Conservation (phyloP, 2,329 filamentous ascomycete species). For the Fonsecaea erecta region DNA sequence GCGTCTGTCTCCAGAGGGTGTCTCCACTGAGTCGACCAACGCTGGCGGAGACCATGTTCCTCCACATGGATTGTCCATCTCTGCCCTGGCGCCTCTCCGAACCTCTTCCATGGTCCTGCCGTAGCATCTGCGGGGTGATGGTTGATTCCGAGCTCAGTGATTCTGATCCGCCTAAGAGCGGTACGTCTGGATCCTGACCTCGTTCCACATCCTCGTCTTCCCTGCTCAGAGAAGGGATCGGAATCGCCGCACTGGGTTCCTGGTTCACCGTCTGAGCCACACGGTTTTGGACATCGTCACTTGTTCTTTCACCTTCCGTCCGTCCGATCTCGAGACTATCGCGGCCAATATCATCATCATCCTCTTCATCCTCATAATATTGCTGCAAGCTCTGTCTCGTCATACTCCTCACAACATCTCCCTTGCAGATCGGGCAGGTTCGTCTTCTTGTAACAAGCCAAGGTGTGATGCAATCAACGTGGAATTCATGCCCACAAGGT, state of each 20-base stretch:
- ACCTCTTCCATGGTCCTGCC: not conserved
- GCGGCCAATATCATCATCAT: conserved; percentile 34
- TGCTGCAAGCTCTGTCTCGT: conserved; percentile 48
- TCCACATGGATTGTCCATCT: conserved; percentile 48
- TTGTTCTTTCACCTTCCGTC: conserved; percentile 44
- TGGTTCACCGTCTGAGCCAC: conserved; percentile 53
- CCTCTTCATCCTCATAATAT: conserved; percentile 23
- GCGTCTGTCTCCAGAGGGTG: conserved; percentile 40
- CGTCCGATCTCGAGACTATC: not conserved
- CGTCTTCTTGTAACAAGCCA: conserved; percentile 94
- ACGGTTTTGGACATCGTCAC: conserved; percentile 52
- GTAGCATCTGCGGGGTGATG: conserved; percentile 7
- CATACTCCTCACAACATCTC: conserved; percentile 78
- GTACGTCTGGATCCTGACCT: conserved; percentile 43
- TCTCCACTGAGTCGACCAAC: conserved; percentile 54
- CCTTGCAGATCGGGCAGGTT: conserved; percentile 99
- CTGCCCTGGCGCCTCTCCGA: conserved; percentile 26
- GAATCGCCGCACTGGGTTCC: conserved; percentile 57
- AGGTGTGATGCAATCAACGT: conserved; percentile 96
- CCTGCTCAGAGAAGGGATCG: conserved; percentile 47
- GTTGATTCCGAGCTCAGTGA: conserved; percentile 9
- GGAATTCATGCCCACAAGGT: conserved; percentile 96
- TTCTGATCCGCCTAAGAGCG: conserved; percentile 40
- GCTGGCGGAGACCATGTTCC: conserved; percentile 50
- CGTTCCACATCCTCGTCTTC: conserved; percentile 51